phyloP scores from a whole-genome alignment of 345 rosid genomes.

The Hypericum perforatum region DNA sequence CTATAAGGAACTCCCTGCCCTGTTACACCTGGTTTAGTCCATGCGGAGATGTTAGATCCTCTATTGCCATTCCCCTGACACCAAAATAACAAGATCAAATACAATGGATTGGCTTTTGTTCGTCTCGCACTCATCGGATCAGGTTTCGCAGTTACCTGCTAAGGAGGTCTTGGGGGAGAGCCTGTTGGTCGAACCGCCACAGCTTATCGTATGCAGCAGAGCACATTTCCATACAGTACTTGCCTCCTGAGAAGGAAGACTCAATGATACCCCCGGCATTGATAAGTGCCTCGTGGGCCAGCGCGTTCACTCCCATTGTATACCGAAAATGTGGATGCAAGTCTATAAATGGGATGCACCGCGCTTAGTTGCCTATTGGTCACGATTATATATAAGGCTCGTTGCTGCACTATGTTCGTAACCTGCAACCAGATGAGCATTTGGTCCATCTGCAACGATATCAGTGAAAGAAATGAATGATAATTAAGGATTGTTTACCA shows the following conservation, averaged over 20 bases:
- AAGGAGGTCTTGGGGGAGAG: constrained; percentile 45
- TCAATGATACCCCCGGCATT: constrained; percentile 60
- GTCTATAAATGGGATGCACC: constrained; percentile 57
- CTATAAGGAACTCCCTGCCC: constrained; percentile 21
- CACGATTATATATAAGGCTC: constrained; percentile 72
- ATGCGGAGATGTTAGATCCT: constrained; percentile 37
- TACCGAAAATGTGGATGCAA: constrained; percentile 71
- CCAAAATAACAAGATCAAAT: no score
- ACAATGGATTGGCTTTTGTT: neutral
- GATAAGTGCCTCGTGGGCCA: constrained; percentile 47
- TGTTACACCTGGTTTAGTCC: constrained; percentile 33
- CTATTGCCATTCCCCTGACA: constrained; percentile 45
- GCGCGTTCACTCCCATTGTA: constrained; percentile 69
- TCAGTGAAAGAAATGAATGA: neutral
- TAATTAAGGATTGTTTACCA: constrained; percentile 29
- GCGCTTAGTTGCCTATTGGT: constrained; percentile 57
- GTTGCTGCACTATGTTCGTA: constrained; percentile 51
- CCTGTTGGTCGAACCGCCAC: constrained; percentile 49
- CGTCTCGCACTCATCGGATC: neutral
- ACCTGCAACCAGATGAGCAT: constrained; percentile 25
- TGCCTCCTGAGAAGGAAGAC: constrained; percentile 45
- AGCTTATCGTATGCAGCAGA: constrained; percentile 37
- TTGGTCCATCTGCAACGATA: neutral
- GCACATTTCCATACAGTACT: constrained; percentile 43
- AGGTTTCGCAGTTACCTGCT: constrained; percentile 28